Conservation (phyloP, 352 stramenopile genomes). For the Phytophthora tentaculata region DNA sequence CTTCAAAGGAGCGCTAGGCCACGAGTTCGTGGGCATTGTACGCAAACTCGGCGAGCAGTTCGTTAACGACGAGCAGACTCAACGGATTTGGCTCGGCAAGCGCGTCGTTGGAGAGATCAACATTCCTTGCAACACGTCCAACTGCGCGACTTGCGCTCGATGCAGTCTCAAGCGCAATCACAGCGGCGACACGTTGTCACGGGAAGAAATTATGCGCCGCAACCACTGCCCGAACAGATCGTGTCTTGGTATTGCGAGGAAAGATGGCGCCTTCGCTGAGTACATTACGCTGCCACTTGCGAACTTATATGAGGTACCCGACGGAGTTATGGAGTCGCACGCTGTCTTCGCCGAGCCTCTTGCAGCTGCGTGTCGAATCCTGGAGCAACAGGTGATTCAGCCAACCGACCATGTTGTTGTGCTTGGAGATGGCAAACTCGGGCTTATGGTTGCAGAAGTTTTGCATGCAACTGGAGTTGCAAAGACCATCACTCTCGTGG, state of each 20-base stretch:
- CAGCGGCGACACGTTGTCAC: constrained; percentile 30
- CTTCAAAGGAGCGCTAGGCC: constrained; percentile 75
- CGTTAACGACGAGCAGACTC: constrained; percentile 24
- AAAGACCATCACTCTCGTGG: constrained; percentile 57
- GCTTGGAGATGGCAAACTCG: constrained; percentile 90
- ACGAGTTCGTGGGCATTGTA: constrained; percentile 92
- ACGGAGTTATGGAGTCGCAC: constrained; percentile 65
- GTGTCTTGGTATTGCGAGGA: constrained; percentile 84
- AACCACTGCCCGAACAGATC: constrained; percentile 90
- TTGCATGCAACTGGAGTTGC: constrained; percentile 45
- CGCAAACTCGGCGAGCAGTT: constrained; percentile 52
- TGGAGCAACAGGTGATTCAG: constrained; percentile 81
- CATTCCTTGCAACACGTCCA: constrained; percentile 70
- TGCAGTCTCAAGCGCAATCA: constrained; percentile 20
- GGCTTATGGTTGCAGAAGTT: constrained; percentile 86
- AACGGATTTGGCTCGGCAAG: constrained; percentile 60
- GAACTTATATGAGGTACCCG: constrained; percentile 87
- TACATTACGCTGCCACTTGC: constrained; percentile 79
- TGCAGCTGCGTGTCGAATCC: constrained; percentile 83
- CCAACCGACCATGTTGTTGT: constrained; percentile 72
- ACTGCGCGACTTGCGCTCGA: constrained; percentile 48
- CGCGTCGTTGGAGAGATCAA: constrained; percentile 94
- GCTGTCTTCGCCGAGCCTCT: constrained; percentile 89
- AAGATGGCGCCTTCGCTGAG: constrained; percentile 85
- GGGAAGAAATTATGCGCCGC: constrained; percentile 48